These are phyloP conservation scores for Ananas comosus DNA, from an alignment of 176 grass and related monocot genomes.

Conservation along the genomic window DNA sequence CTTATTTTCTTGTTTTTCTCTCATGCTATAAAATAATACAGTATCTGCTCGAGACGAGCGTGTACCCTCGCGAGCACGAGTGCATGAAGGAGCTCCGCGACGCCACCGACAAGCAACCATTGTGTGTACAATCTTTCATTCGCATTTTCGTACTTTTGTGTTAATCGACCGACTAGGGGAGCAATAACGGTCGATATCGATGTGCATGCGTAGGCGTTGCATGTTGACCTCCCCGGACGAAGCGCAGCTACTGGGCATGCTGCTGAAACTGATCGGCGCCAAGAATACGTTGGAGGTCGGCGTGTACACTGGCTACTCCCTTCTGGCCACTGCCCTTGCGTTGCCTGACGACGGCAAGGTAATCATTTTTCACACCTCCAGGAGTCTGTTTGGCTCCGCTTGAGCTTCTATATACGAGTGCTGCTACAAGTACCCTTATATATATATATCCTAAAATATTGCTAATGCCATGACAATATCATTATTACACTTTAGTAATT, in stretches of 20 bases:
- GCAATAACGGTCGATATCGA: not conserved
- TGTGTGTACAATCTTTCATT: slow-evolving; percentile 24
- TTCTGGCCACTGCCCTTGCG: not conserved
- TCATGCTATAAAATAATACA: slow-evolving; percentile 7
- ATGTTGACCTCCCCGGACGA: not conserved
- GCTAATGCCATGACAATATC: too few relatives aligned
- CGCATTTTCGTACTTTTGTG: not conserved
- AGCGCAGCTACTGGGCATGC: not conserved
- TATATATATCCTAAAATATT: too few relatives aligned
- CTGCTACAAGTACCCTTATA: too few relatives aligned
- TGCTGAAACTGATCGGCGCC: not conserved
- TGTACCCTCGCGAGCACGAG: slow-evolving; percentile 76
- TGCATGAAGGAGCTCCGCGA: slow-evolving; percentile 84
- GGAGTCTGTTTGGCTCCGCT: too few relatives aligned
- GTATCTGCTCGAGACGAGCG: slow-evolving; percentile 84
- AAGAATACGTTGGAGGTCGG: not conserved
- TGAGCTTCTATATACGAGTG: too few relatives aligned
- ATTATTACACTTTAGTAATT: too few relatives aligned
- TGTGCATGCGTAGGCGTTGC: not conserved
- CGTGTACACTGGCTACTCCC: not conserved
- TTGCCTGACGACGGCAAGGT: not conserved
- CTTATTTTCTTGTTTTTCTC: too few relatives aligned
- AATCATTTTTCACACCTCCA: not conserved
- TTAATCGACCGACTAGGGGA: too few relatives aligned
- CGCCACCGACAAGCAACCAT: slow-evolving; percentile 64